phyloP scores from a whole-genome alignment of 148 eudicot genomes.

The Drosera capensis region DNA sequence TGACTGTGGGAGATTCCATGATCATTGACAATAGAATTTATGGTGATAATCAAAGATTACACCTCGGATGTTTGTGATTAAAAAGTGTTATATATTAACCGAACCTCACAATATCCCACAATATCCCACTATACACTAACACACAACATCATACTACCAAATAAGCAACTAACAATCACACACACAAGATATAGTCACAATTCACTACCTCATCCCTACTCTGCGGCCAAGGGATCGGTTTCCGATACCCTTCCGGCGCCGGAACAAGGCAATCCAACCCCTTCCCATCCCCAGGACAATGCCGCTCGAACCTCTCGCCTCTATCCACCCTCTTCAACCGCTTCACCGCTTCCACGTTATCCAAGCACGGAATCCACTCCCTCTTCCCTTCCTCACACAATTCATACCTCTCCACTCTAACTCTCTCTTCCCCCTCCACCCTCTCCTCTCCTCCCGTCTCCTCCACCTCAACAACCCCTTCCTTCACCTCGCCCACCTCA shows the following conservation, averaged over 20 bases:
- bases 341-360: conserved; percentile 30
- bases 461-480: no score
- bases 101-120: no score
- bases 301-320: conserved; percentile 45
- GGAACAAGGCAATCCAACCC: conserved; percentile 54
- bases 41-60: not conserved
- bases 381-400: conserved; percentile 34
- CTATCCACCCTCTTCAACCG: conserved; percentile 22
- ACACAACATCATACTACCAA: not conserved
- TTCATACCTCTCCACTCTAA: conserved; percentile 16
- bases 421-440: conserved; percentile 2
- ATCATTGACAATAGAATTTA: no score
- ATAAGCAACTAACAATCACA: not conserved
- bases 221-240: conserved; percentile 42
- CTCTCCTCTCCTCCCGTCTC: conserved; percentile 27
- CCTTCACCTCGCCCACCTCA: no score
- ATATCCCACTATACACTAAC: no score
- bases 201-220: conserved; percentile 55
- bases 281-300: conserved; percentile 37
- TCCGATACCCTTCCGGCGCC: conserved; percentile 32
- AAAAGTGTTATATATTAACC: no score
- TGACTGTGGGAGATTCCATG: no score
- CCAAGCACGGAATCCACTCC: conserved; percentile 59
- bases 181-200: no score
- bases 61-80: no score